Conservation (phyloP, 1,139 yeast genomes). For the Suhomyces bolitotheri region DNA sequence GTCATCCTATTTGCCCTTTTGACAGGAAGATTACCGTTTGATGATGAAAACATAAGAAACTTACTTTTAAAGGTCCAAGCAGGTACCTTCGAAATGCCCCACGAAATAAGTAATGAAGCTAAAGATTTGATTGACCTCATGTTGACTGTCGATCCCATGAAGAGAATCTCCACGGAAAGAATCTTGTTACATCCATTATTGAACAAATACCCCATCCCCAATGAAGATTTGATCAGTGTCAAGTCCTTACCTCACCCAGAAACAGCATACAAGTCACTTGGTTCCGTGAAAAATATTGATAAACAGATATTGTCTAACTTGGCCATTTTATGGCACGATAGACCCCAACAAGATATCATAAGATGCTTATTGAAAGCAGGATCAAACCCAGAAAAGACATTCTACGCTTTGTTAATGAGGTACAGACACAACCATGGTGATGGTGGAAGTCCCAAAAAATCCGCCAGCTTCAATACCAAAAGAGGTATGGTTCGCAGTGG, state of each 20-base stretch:
- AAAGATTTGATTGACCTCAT: constrained; percentile 68
- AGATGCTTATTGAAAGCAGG: constrained; percentile 55
- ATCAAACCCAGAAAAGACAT: constrained; percentile 71
- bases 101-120: constrained; percentile 63
- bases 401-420: constrained; percentile 63
- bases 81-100: constrained; percentile 73
- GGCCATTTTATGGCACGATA: constrained; percentile 74
- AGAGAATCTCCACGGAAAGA: constrained; percentile 73
- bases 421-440: constrained; percentile 50
- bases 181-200: constrained; percentile 78
- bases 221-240: constrained; percentile 51
- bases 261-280: constrained; percentile 53
- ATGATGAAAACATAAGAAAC: constrained; percentile 75
- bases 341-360: constrained; percentile 57
- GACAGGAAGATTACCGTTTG: constrained; percentile 80
- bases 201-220: constrained; percentile 57
- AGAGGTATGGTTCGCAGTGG: constrained; percentile 25
- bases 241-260: constrained; percentile 64
- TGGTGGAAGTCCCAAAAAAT: constrained; percentile 20
- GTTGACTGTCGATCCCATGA: constrained; percentile 75
- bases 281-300: constrained; percentile 54
- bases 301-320: constrained; percentile 65
- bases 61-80: constrained; percentile 71
- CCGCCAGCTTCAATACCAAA: constrained; percentile 21
- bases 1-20: constrained; percentile 73